Evolutionary conservation across 176 grass and related monocot genomes (phyloP).

Genomic region (Oryza meridionalis): DNA sequence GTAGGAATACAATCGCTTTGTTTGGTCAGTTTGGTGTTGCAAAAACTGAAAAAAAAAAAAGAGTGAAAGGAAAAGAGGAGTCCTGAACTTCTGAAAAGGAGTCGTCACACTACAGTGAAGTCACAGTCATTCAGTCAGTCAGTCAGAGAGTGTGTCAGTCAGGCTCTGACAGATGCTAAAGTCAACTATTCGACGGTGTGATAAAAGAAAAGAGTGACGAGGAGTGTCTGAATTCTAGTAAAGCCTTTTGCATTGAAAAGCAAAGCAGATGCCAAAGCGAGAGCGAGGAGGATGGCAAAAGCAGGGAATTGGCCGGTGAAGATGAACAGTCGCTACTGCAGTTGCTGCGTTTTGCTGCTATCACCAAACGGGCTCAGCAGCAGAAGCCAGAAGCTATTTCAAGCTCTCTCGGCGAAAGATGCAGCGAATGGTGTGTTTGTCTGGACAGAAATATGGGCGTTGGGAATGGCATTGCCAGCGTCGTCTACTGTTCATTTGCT

Average conservation of each 20-base stretch:
- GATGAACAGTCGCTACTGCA: not conserved
- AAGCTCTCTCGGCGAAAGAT: not conserved
- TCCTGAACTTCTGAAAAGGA: not conserved
- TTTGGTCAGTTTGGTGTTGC: not conserved
- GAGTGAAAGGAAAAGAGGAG: too few relatives aligned
- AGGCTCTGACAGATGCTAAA: not conserved
- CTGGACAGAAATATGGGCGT: not conserved
- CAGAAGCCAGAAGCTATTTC: not conserved
- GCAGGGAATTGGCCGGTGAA: not conserved
- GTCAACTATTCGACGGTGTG: slow-evolving; percentile 39
- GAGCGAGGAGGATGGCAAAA: not conserved
- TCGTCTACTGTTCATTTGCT: slow-evolving; percentile 1
- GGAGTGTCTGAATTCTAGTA: not conserved
- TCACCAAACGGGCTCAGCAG: not conserved
- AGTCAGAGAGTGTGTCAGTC: not conserved
- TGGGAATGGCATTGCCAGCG: slow-evolving; percentile 2
- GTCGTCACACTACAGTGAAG: not conserved
- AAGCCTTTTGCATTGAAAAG: not conserved
- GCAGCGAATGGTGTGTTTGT: not conserved
- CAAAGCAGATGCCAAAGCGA: slow-evolving; percentile 25
- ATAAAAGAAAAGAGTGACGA: not conserved
- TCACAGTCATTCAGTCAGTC: not conserved
- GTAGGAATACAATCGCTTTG: not conserved
- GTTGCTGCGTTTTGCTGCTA: not conserved
- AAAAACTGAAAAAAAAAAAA: not conserved